phyloP scores from a whole-genome alignment of 2,329 filamentous ascomycete species.

The Colletotrichum graminicola region DNA sequence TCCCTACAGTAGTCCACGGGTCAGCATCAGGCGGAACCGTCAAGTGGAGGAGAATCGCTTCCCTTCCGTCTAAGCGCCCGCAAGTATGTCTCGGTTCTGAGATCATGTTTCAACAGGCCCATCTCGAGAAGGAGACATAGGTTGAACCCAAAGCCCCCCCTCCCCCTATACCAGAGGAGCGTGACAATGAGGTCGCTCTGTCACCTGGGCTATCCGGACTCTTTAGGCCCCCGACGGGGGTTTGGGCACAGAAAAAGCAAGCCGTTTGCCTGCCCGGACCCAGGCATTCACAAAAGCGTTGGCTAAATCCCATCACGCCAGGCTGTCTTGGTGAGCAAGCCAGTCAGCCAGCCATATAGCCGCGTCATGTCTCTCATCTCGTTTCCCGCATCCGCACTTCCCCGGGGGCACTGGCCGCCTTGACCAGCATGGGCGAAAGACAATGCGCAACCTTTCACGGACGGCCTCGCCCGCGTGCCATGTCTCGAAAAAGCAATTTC shows the following conservation, averaged over 20 bases:
- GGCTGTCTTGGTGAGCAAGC: conserved; percentile 3
- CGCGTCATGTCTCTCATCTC: conserved; percentile 40
- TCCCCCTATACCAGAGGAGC: background rate
- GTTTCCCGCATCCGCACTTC: conserved; percentile 38
- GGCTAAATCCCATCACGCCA: conserved; percentile 18
- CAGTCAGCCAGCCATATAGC: conserved; percentile 16
- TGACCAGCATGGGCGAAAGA: conserved; percentile 20
- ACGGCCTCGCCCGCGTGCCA: conserved; percentile 34
- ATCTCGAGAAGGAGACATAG: conserved; percentile 17
- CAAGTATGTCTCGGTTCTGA: conserved; percentile 31
- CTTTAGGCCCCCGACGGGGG: background rate
- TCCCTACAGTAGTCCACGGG: conserved; percentile 12
- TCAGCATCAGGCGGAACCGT: conserved; percentile 35
- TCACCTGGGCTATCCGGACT: background rate
- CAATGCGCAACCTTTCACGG: conserved; percentile 26
- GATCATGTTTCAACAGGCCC: conserved; percentile 34
- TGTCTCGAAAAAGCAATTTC: conserved; percentile 34
- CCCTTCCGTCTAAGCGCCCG: conserved; percentile 25
- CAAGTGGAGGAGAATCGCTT: conserved; percentile 29
- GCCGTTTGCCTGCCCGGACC: background rate
- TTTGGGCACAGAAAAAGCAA: conserved; percentile 10
- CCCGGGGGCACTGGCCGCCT: conserved; percentile 34
- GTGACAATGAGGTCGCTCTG: background rate
- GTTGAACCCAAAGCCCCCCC: background rate
- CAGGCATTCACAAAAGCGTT: conserved; percentile 15